phyloP scores from a whole-genome alignment of 2,329 filamentous ascomycete species.

The Moelleriella libera region DNA sequence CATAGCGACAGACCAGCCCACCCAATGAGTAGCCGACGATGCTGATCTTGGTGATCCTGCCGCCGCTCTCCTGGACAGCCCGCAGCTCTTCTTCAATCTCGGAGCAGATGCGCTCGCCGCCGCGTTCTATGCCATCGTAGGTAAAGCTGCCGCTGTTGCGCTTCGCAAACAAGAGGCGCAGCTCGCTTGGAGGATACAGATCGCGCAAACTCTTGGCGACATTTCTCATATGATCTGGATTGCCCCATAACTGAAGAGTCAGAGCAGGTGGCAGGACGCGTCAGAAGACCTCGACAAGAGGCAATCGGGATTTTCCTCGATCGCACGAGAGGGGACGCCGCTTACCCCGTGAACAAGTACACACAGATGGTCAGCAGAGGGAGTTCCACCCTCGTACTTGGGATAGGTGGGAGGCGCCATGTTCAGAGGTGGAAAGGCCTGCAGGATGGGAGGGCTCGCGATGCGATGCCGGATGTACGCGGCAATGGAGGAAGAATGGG shows the following conservation, averaged over 20 bases:
- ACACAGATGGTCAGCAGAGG: conserved; percentile 54
- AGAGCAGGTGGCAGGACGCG: too few relatives aligned
- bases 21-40: conserved; percentile 83
- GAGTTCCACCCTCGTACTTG: conserved; percentile 32
- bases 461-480: conserved; percentile 3
- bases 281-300: too few relatives aligned
- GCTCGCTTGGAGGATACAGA: conserved; percentile 43
- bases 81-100: conserved; percentile 53
- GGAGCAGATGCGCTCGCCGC: conserved; percentile 51
- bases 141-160: conserved; percentile 61
- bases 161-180: conserved; percentile 59
- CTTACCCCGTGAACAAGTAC: conserved; percentile 66
- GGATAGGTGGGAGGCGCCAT: conserved; percentile 5
- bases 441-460: conserved; percentile 2
- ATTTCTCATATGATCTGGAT: conserved; percentile 57
- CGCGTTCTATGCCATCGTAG: conserved; percentile 55
- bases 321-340: background rate
- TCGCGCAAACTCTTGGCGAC: conserved; percentile 52
- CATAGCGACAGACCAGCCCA: conserved; percentile 75
- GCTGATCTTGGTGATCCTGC: conserved; percentile 67
- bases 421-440: conserved; percentile 1
- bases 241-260: conserved; percentile 54
- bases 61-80: conserved; percentile 43
- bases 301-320: too few relatives aligned
- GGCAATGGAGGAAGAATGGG: conserved; percentile 16